Conservation (phyloP, 768 basidiomycete genomes). For the Infundibulicybe gibba region DNA sequence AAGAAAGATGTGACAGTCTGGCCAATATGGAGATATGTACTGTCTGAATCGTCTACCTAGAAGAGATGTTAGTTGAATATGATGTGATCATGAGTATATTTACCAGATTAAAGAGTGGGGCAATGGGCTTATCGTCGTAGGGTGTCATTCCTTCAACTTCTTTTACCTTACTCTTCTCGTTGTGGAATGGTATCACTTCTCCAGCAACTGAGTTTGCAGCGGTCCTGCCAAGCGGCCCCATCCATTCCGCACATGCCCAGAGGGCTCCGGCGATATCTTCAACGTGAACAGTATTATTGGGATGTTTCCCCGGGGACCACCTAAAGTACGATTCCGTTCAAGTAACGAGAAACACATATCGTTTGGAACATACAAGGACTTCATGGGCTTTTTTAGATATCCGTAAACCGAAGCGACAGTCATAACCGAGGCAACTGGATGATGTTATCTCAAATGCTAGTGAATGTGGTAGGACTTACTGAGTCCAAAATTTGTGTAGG, state of each 20-base stretch:
- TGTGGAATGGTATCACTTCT: constrained; percentile 61
- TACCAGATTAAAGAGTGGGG: constrained; percentile 83
- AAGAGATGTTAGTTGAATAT: constrained; percentile 1
- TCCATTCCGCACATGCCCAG: constrained; percentile 80
- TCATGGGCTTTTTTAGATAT: constrained; percentile 81
- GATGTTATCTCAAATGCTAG: neutral
- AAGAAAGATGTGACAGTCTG: constrained; percentile 68
- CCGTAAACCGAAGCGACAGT: constrained; percentile 81
- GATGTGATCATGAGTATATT: constrained; percentile 10
- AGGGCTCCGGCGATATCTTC: constrained; percentile 76
- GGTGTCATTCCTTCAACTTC: constrained; percentile 61
- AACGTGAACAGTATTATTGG: constrained; percentile 72
- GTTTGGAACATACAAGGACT: constrained; percentile 57
- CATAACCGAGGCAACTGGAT: constrained; percentile 62
- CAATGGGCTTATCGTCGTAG: constrained; percentile 54
- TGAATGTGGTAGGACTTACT: constrained; percentile 35
- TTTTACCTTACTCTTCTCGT: constrained; percentile 65
- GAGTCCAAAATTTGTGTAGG: constrained; percentile 70
- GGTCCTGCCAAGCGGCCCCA: constrained; percentile 55
- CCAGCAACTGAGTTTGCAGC: constrained; percentile 66
- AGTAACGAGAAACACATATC: neutral
- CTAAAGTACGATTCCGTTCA: constrained; percentile 31
- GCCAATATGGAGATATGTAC: constrained; percentile 63
- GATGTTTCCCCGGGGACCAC: constrained; percentile 77
- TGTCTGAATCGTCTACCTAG: constrained; percentile 75